A percentile compares a stretch with the other conserved stretches of the same genome.
phyloP scores from a whole-genome alignment of 192 early-diverging fungal species.

The Entomortierella parvispora region DNA sequence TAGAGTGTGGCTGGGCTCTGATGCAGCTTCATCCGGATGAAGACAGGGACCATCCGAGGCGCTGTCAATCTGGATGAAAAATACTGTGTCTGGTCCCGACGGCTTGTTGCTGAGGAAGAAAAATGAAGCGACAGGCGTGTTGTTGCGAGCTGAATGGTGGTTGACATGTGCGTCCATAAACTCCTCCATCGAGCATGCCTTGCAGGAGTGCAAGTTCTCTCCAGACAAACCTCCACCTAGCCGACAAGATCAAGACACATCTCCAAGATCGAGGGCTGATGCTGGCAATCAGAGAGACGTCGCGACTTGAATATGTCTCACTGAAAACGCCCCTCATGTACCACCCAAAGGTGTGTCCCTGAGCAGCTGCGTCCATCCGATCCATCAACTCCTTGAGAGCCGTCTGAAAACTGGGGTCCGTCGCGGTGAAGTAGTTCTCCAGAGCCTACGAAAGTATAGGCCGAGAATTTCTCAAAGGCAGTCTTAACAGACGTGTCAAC shows the following conservation, averaged over 20 bases:
- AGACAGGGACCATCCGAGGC: not conserved
- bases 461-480: no score
- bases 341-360: no score
- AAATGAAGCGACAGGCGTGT: not conserved
- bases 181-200: not conserved
- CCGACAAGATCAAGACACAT: no score
- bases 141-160: not conserved
- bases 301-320: no score
- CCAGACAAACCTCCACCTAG: not conserved
- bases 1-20: not conserved
- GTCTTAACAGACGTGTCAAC: no score
- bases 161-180: conserved; percentile 1
- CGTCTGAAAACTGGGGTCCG: not conserved
- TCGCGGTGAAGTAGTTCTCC: no score
- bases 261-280: no score
- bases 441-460: no score
- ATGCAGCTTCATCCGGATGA: conserved; percentile 12
- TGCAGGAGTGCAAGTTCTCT: not conserved
- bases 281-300: no score
- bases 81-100: conserved; percentile 1
- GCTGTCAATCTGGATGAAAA: conserved; percentile 7
- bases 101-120: conserved; percentile 1
- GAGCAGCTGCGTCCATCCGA: not conserved
- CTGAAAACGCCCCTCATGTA: no score
- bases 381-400: conserved; percentile 6